These are phyloP conservation scores for Plasmodium yoelii DNA, from an alignment of 169 alveolate genomes.

Conservation along the genomic window DNA sequence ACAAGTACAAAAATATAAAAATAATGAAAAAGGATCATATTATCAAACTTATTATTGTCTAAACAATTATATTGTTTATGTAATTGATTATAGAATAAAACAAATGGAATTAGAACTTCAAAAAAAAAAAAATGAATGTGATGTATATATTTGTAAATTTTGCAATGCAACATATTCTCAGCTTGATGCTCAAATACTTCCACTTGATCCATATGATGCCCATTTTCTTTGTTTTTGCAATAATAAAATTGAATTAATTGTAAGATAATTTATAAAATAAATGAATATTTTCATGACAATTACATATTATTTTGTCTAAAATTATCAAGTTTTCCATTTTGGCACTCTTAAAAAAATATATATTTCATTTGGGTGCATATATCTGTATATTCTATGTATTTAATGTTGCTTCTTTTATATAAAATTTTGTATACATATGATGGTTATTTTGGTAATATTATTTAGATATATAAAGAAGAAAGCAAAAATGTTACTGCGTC, in stretches of 20 bases:
- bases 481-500: too few relatives aligned
- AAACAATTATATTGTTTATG: constrained; percentile 79
- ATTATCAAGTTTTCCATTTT: too few relatives aligned
- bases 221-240: constrained; percentile 85
- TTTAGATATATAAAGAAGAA: too few relatives aligned
- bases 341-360: too few relatives aligned
- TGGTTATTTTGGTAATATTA: too few relatives aligned
- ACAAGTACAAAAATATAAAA: constrained; percentile 56
- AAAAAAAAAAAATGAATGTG: constrained; percentile 79
- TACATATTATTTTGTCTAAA: too few relatives aligned
- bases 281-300: too few relatives aligned
- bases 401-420: too few relatives aligned
- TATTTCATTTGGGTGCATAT: too few relatives aligned
- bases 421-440: too few relatives aligned
- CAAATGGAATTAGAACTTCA: constrained; percentile 81
- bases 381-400: too few relatives aligned
- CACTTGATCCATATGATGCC: constrained; percentile 83
- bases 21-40: constrained; percentile 34
- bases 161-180: constrained; percentile 81
- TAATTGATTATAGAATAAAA: constrained; percentile 79
- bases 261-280: constrained; percentile 19
- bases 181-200: constrained; percentile 83
- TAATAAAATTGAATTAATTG: constrained; percentile 81
- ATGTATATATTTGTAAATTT: constrained; percentile 78
- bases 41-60: constrained; percentile 79